phyloP scores from a whole-genome alignment of 208 protist genomes.

The Tetramitus jugosus region DNA sequence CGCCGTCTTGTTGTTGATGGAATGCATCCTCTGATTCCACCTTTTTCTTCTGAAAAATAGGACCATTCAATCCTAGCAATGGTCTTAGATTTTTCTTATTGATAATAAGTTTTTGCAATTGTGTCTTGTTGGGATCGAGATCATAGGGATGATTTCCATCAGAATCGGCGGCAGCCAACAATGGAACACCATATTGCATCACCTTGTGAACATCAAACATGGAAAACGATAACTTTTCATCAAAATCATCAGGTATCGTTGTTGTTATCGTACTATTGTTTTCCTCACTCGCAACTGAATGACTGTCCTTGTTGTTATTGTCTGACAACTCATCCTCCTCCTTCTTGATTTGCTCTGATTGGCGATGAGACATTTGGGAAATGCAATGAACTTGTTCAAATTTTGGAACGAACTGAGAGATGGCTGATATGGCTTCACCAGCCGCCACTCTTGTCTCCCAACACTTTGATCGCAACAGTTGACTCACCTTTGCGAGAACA shows the following conservation, averaged over 20 bases:
- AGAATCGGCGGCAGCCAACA: not conserved
- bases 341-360: not conserved
- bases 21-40: not conserved
- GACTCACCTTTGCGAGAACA: not conserved
- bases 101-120: not conserved
- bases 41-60: not conserved
- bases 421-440: not conserved
- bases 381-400: too few species aligned
- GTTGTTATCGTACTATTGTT: too few species aligned
- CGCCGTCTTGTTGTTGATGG: not conserved
- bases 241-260: too few species aligned
- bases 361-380: too few species aligned
- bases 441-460: slow-evolving; percentile 9
- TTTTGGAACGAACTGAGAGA: not conserved
- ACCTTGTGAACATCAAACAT: not conserved
- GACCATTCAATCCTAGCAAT: not conserved
- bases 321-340: not conserved
- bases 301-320: not conserved
- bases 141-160: not conserved
- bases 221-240: not conserved
- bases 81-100: not conserved
- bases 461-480: not conserved
- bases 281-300: not conserved
- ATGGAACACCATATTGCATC: not conserved
- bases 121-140: not conserved